Evolutionary conservation across 2,329 filamentous ascomycete species (phyloP).

Genomic region (Sclerotinia subarctica): DNA sequence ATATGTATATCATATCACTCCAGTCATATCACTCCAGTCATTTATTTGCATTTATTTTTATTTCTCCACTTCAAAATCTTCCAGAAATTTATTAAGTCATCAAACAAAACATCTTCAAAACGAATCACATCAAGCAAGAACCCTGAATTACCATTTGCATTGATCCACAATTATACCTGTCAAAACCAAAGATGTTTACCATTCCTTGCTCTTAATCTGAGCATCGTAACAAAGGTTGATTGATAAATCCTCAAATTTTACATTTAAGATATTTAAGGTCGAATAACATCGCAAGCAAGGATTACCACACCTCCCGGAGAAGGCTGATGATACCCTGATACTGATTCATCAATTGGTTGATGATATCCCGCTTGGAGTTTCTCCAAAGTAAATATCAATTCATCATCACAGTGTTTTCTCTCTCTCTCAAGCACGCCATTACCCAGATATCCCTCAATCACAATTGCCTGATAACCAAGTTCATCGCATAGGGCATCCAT

Average conservation of each 20-base stretch:
- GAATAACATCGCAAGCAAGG: background rate
- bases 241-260: background rate
- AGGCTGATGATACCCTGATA: background rate
- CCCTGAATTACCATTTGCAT: background rate
- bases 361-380: background rate
- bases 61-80: conserved; percentile 6
- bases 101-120: background rate
- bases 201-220: too few species aligned
- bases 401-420: background rate
- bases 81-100: background rate
- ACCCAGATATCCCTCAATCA: background rate
- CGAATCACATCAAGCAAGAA: background rate
- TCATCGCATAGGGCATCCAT: background rate
- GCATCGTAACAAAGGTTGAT: background rate
- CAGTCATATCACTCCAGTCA: too few species aligned
- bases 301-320: conserved; percentile 9
- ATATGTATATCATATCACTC: too few species aligned
- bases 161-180: background rate
- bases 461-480: background rate
- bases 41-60: too few species aligned
- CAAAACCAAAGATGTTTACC: background rate
- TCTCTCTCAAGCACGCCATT: background rate
- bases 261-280: background rate
- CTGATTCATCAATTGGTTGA: background rate
- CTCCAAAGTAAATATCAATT: too few species aligned